Base-by-base conservation (phyloP, 257 asterid genomes). In the Salvia splendens region DNA sequence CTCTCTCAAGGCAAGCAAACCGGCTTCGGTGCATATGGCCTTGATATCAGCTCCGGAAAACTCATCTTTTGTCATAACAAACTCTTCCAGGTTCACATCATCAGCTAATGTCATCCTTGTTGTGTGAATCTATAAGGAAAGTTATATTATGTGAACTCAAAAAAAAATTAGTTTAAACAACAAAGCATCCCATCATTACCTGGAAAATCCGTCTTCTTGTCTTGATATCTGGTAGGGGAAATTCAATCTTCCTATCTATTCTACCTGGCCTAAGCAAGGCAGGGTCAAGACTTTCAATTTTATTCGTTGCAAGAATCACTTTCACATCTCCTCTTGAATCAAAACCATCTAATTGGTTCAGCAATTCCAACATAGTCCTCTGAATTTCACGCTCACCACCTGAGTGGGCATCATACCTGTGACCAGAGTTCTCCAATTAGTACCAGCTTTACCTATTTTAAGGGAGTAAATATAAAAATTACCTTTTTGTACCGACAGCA, bases 301-400 rank as follows among this genome's bases (percentile, higher is more conserved):
- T 24, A 24, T 24, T 24, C 30, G 30, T 24, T 1, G 30, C 30
- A 24, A 24, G 30, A 24, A 24, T 24, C 1, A 24, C 30, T 24
- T 24, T 24, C 30, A 24, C 30, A 24, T 24, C 30, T 24, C 30
- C 30, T 24, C 30, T 24, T 24, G 30, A 24, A 24, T 24, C 30
- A 24, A 24, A 24, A 24, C 30, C 30, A 24, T 24, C 30, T 24
- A 24, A 3, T 3, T 24, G 30, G 30, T 24, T 24, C 30, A 24
- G 30, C 2, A 24, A 24, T 24, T 24, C 30, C 30, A 24, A 24
- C 30, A 24, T 24, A 2, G 30, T 24, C 30, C 30, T 24, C 30
- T 91, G 96, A 67, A 91, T 92, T 75, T 92, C 98, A 73, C 98
- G 96, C 69, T 92, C 98, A 73, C 98, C 98, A 32, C 98, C 98